Base-by-base conservation (phyloP, 2,329 filamentous ascomycete genomes). In the Calonectria montana region DNA sequence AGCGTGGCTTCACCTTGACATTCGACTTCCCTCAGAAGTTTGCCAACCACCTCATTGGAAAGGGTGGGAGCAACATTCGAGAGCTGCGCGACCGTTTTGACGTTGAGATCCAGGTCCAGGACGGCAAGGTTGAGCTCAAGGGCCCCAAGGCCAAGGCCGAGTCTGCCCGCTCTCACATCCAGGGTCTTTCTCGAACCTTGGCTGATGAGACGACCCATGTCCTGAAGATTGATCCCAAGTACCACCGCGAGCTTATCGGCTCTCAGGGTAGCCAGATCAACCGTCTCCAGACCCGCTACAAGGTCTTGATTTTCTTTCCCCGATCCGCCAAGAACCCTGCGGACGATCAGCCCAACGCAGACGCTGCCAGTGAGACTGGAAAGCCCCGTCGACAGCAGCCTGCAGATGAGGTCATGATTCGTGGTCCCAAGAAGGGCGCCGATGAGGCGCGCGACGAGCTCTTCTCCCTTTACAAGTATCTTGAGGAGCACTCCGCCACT, bases 21-120 rank as follows among this genome's bases (percentile, higher is more conserved):
- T 98, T 98, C 77, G 95, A 98, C 74, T 99, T 98, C 86, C 96
- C 96, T 9, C 94, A 98, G 82, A 97, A 98, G 84, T 97, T 92
- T 81, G 95, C 96, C 74, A 98, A 98, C 83, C 93, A 97, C 81
- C 89, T 93, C 2, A 92, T 93, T 78, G 92, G 91, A 65, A 93
- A 92, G 82, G 89, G 90, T 62, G 91, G 91, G 21, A 91, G 90
- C 83, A 89, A 92, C 80, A 92, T 93, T 78, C 88, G 88, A 67
- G 91, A 93, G 77, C 85, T 93, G 43, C 88, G 91, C 57, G 91
- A 93, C 73, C 89, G 89, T 74, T 93, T 92, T 71, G 91, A 93
- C 71, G 91, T 93, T 6, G 91, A 93, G 70, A 93, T 99, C 74
- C 95, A 98, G 84, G 93, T 98, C 45, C 92, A 97, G 76, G 94